phyloP scores from a whole-genome alignment of 805 yeast genomes.

The Ogataea nakhonphanomensis region DNA sequence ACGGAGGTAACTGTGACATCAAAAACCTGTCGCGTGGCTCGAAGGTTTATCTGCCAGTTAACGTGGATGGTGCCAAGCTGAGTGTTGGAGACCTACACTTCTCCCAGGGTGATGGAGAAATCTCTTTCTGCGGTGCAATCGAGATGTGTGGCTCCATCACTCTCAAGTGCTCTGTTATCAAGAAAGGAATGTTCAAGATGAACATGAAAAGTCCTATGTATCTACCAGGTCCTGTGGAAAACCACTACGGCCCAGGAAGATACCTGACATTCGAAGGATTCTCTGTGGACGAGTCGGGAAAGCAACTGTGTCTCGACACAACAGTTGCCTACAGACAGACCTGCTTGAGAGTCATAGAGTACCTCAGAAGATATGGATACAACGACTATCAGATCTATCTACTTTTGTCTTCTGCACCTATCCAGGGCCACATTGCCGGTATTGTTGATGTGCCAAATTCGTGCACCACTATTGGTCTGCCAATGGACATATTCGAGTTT shows the following conservation, averaged over 20 bases:
- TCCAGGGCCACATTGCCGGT: constrained; percentile 51
- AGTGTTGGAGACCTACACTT: constrained; percentile 50
- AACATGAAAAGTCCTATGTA: constrained; percentile 45
- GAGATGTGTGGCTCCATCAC: constrained; percentile 51
- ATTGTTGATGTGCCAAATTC: constrained; percentile 52
- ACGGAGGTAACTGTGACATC: constrained; percentile 54
- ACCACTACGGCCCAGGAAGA: constrained; percentile 46
- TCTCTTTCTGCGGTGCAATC: constrained; percentile 52
- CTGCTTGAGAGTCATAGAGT: constrained; percentile 47
- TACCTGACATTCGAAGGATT: constrained; percentile 52
- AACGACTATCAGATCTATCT: constrained; percentile 49
- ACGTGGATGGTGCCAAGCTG: constrained; percentile 45
- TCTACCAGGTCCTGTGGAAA: constrained; percentile 47
- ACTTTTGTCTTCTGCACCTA: constrained; percentile 44
- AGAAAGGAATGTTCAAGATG: constrained; percentile 40
- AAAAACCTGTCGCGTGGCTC: constrained; percentile 49
- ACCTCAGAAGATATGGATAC: constrained; percentile 47
- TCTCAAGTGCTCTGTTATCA: constrained; percentile 38
- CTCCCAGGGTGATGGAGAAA: constrained; percentile 53
- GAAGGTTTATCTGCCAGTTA: constrained; percentile 44
- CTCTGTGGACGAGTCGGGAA: constrained; percentile 47
- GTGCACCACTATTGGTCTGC: constrained; percentile 48
- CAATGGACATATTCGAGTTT: constrained; percentile 50
- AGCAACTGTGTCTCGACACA: constrained; percentile 43
- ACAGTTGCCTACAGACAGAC: constrained; percentile 52